phyloP scores from a whole-genome alignment of 2,329 filamentous ascomycete genomes.

The Arthrobotrys megalospora region DNA sequence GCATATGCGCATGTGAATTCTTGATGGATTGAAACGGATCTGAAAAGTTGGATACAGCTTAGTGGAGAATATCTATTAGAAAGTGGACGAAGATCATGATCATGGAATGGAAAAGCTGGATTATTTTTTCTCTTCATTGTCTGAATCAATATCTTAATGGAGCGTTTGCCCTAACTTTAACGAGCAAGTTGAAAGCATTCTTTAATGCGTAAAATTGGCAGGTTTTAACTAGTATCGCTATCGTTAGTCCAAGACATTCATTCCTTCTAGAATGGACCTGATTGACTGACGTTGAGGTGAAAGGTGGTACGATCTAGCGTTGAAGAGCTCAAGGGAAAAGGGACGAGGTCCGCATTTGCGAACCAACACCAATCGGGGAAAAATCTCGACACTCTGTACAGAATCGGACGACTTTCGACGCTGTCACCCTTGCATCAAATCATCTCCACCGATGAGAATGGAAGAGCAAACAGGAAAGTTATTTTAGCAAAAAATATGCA shows the following conservation, averaged over 20 bases:
- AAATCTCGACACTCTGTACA: constrained; percentile 55
- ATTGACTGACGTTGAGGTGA: constrained; percentile 27
- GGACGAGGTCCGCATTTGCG: neutral
- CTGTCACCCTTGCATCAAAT: constrained; percentile 26
- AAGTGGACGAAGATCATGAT: neutral
- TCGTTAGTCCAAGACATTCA: constrained; percentile 28
- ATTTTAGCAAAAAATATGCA: constrained; percentile 18
- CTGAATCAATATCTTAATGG: constrained; percentile 5
- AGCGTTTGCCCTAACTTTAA: constrained; percentile 11
- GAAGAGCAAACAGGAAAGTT: constrained; percentile 10
- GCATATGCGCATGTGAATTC: neutral
- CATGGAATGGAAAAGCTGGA: constrained; percentile 3
- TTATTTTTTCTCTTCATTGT: neutral
- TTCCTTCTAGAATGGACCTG: constrained; percentile 38
- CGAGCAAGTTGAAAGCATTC: constrained; percentile 45
- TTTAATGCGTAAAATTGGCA: constrained; percentile 40
- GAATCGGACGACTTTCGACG: constrained; percentile 31
- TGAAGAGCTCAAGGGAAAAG: constrained; percentile 21
- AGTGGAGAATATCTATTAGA: neutral
- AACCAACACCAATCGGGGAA: constrained; percentile 45
- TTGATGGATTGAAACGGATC: constrained; percentile 19
- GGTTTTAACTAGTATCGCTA: constrained; percentile 31
- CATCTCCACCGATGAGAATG: constrained; percentile 32
- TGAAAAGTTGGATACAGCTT: constrained; percentile 27
- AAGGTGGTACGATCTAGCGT: constrained; percentile 17